Evolutionary conservation across 2,329 filamentous ascomycete species (phyloP).

Genomic region (Colletotrichum sp.): DNA sequence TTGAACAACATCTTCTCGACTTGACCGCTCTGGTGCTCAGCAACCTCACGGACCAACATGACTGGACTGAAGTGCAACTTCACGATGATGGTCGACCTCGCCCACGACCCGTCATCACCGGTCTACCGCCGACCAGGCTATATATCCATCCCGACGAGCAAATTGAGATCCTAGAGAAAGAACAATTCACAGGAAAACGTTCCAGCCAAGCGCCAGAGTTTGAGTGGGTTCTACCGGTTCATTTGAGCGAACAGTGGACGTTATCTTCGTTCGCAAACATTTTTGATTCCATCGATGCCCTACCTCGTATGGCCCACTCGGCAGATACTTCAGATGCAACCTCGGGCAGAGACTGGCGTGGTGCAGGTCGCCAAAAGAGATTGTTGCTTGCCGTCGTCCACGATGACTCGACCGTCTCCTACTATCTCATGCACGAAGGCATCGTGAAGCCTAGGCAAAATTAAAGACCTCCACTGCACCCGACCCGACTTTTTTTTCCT

Average conservation of each 20-base stretch:
- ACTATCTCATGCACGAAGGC: slow-evolving; percentile 87
- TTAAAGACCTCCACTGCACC: slow-evolving; percentile 36
- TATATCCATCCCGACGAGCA: slow-evolving; percentile 87
- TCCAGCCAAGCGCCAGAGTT: slow-evolving; percentile 59
- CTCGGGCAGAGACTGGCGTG: slow-evolving; percentile 47
- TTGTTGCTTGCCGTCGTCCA: slow-evolving; percentile 77
- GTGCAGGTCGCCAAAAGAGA: slow-evolving; percentile 63
- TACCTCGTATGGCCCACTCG: slow-evolving; percentile 33
- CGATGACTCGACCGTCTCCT: slow-evolving; percentile 82
- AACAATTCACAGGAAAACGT: slow-evolving; percentile 51
- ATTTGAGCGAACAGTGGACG: slow-evolving; percentile 76
- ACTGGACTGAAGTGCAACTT: slow-evolving; percentile 69
- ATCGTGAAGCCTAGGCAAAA: slow-evolving; percentile 87
- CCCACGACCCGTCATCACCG: slow-evolving; percentile 70
- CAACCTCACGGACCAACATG: slow-evolving; percentile 78
- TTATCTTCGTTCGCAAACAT: slow-evolving; percentile 69
- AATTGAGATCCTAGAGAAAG: slow-evolving; percentile 70
- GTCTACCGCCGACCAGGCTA: slow-evolving; percentile 73
- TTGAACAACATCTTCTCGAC: slow-evolving; percentile 1
- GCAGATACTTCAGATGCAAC: neutral
- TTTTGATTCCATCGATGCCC: slow-evolving; percentile 66
- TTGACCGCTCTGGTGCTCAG: slow-evolving; percentile 59
- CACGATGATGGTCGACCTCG: slow-evolving; percentile 48
- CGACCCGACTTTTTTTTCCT: neutral
- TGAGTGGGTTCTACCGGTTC: slow-evolving; percentile 81